Evolutionary conservation across 2,329 filamentous ascomycete species (phyloP), one percentile per base, ranked within the genome.

Genomic region (Apiospora malaysiana): DNA sequence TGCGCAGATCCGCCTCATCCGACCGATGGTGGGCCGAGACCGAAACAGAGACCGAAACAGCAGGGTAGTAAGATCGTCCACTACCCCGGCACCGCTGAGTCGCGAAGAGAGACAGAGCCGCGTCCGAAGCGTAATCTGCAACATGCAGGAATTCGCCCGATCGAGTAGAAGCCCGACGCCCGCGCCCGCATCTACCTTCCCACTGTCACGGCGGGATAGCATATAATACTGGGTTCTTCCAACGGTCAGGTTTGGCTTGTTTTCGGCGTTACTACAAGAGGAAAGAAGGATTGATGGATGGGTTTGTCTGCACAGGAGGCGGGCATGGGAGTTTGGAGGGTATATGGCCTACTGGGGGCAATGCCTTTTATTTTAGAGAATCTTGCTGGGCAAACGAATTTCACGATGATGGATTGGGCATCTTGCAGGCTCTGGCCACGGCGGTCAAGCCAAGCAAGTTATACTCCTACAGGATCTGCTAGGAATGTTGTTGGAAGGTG

Each of bases 41-140:
- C 12, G 42, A 45, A 4, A 45, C 4, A 32, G 21, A 45, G 42
- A 45, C 4, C 16, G 42, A 45, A 2, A 45, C n/a, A 66, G 21
- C 49, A 40, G 23, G 25, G 43, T 27, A n/a, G 49, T 25, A n/a
- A 32, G 37, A 63, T 4, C 2, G 18, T 25, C 69, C 12, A 18
- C 14, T 45, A 40, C 37, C n/a, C 63, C 56, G 18, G 18, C 59
- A 6, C 14, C 16, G 43, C 10, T 47, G 66, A 40, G 21, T 21
- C 65, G 66, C 32, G 63, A 66, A 47, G 66, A 43, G 37, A 47
- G 69, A 43, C 49, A 70, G 32, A 16, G 27, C 66, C 42, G 21
- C 67, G 69, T 66, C 69, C 32, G 63, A 59, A 43, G 68, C 45
- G 66, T 68, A 3, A n/a, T 47, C 16, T 68, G 66, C 66, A 47